phyloP scores from a whole-genome alignment of 2,329 filamentous ascomycete genomes.

The Drechslerella stenobrocha region DNA sequence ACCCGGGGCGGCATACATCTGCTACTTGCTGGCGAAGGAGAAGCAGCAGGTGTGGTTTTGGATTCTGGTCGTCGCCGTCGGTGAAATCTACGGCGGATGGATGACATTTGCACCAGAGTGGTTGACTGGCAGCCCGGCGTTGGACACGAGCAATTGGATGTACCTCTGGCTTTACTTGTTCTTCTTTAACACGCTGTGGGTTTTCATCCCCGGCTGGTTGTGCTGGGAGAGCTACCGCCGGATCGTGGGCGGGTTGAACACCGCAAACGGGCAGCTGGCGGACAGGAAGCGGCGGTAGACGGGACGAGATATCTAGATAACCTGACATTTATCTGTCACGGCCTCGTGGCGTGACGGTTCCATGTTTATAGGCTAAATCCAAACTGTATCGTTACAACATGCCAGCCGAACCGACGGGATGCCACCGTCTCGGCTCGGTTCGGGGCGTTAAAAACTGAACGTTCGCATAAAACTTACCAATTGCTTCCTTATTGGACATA shows the following conservation, averaged over 20 bases:
- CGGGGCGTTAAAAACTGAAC: not conserved
- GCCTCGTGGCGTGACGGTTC: not conserved
- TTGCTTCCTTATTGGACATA: not conserved
- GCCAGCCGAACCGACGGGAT: too few relatives aligned
- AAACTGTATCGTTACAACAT: too few relatives aligned
- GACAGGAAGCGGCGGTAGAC: constrained; percentile 20
- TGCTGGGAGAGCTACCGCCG: constrained; percentile 63
- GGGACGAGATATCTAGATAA: not conserved
- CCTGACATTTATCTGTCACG: not conserved
- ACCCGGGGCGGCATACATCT: constrained; percentile 64
- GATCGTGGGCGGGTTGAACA: constrained; percentile 57
- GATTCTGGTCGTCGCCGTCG: constrained; percentile 68
- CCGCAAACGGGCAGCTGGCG: constrained; percentile 14
- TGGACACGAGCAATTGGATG: constrained; percentile 70
- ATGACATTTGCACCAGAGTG: constrained; percentile 74
- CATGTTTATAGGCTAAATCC: too few relatives aligned
- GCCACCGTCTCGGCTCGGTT: not conserved
- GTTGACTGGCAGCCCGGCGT: constrained; percentile 65
- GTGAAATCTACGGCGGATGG: constrained; percentile 70
- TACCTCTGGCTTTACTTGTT: constrained; percentile 69
- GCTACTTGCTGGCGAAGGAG: constrained; percentile 64
- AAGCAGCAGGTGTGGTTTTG: constrained; percentile 61
- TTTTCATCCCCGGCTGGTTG: constrained; percentile 65
- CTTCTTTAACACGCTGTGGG: constrained; percentile 72
- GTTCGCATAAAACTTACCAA: too few relatives aligned